Base-by-base conservation (phyloP, 305 asterid genomes). In the Fraxinus baroniana region DNA sequence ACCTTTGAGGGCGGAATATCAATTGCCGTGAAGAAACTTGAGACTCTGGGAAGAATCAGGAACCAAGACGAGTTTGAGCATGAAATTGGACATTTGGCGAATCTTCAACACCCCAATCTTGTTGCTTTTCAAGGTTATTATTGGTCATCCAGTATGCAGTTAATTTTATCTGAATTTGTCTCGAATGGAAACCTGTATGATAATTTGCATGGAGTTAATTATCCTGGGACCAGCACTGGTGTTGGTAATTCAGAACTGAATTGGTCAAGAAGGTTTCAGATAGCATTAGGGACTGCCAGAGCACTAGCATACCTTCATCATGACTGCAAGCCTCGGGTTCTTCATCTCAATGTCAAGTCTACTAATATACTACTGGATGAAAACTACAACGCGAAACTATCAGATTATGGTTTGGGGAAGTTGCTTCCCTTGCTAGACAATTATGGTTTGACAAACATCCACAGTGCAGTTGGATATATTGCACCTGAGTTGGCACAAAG, bases 401-500 rank as follows among this genome's bases (percentile, higher is more conserved):
- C 94, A 1, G 99, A 94, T 73, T 94, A 80, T 44, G 99, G 99
- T 30, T 82, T 93, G 64, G 91, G 83, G 18, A 93, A 92, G 87
- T 57, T 95, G 77, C 95, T 95, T 22, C 98, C 97, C 0, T 41
- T 91, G 39, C 83, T 89, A 28, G 95, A 90, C 41, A 87, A 77
- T 57, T 80, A 86, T 13, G 96, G 94, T 1, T 78, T 91, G 74
- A 88, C 94, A 22, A 91, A 90, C 64, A 83, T 89, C 60, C 98
- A 95, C 87, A 93, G 90, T 83, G 92, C 97, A 8, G 98, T 91
- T 5, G 99, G 99, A 4, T 95, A 95, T 32, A 88, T 94, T 76
- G 98, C 99, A 0, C 99, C 99, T 0, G 99, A 95, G 89, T 89
- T 95, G 79, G 95, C 97, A n/a, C 94, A 92, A 82, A 90, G 97